Percentiles rank a stretch among this genome's conserved stretches.
phyloP scores from a whole-genome alignment of 768 basidiomycete genomes.

The Kondoa malvinella region DNA sequence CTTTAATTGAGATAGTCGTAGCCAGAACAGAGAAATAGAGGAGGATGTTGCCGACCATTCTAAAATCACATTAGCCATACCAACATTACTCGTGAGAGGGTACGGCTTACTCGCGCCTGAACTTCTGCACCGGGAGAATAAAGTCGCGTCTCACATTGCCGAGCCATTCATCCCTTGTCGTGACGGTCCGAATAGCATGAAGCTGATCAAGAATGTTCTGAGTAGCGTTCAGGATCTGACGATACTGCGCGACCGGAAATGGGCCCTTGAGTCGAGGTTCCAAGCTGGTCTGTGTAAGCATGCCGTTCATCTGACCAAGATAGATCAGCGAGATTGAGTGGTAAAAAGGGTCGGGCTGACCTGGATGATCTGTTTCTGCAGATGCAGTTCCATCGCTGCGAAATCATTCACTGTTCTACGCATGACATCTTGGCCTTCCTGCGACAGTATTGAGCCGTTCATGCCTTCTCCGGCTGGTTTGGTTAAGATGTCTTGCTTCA shows the following conservation, averaged over 20 bases:
- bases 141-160: conserved; percentile 56
- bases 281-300: conserved; percentile 75
- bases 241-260: conserved; percentile 72
- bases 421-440: conserved; percentile 8
- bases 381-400: conserved; percentile 54
- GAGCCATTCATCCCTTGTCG: conserved; percentile 81
- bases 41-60: conserved; percentile 71
- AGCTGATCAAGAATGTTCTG: conserved; percentile 68
- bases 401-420: conserved; percentile 13
- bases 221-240: conserved; percentile 34
- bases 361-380: conserved; percentile 71
- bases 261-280: conserved; percentile 93
- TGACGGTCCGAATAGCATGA: conserved; percentile 95
- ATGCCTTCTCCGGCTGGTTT: conserved; percentile 12
- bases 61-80: too few species aligned
- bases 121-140: conserved; percentile 44
- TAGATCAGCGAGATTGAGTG: not conserved
- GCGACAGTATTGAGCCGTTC: conserved; percentile 1
- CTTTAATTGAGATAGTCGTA: conserved; percentile 63
- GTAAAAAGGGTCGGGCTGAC: conserved; percentile 7
- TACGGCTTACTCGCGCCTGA: not conserved
- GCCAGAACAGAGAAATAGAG: conserved; percentile 68
- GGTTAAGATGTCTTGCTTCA: not conserved
- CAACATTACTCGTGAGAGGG: not conserved
- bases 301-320: conserved; percentile 53